Conservation (phyloP, 129 eudicot genomes). For the Artemisia argyi region DNA sequence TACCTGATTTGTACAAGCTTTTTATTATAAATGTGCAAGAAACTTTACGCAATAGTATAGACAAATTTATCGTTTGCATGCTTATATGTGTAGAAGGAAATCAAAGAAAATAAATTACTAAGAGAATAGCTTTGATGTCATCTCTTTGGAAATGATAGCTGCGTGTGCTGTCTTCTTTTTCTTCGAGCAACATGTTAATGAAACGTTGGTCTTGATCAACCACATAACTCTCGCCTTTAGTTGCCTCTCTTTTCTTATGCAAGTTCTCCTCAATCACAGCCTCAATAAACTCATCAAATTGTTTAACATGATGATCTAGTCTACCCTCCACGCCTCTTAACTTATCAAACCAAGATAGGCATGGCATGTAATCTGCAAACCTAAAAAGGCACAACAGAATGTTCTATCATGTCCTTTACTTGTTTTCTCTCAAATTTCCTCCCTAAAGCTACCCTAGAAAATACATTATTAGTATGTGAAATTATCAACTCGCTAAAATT, state of each 20-base stretch:
- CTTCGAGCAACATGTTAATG: conserved; percentile 4
- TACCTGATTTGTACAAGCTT: neutral
- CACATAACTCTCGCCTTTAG: neutral
- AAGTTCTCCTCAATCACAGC: conserved; percentile 3
- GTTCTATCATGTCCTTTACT: conserved; percentile 11
- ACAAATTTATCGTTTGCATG: too few relatives aligned
- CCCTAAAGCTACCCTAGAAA: conserved; percentile 8
- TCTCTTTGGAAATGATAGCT: neutral
- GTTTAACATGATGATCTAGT: neutral
- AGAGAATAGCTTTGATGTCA: neutral
- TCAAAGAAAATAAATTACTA: neutral
- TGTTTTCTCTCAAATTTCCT: conserved; percentile 1
- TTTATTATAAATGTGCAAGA: neutral
- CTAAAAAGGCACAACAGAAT: neutral
- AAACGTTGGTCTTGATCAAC: neutral
- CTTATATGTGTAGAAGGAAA: neutral
- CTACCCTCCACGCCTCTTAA: conserved; percentile 2
- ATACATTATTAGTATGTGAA: neutral
- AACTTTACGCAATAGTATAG: neutral
- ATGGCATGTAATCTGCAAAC: conserved; percentile 10
- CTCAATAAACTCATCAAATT: conserved; percentile 1
- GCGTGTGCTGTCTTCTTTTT: neutral
- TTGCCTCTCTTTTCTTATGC: neutral
- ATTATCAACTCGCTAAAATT: conserved; percentile 2
- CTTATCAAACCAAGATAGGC: conserved; percentile 5